Percentiles rank a stretch among this genome's conserved stretches.
These are phyloP conservation scores for Clavispora fructus DNA, from an alignment of 805 yeast species.

Conservation along the genomic window DNA sequence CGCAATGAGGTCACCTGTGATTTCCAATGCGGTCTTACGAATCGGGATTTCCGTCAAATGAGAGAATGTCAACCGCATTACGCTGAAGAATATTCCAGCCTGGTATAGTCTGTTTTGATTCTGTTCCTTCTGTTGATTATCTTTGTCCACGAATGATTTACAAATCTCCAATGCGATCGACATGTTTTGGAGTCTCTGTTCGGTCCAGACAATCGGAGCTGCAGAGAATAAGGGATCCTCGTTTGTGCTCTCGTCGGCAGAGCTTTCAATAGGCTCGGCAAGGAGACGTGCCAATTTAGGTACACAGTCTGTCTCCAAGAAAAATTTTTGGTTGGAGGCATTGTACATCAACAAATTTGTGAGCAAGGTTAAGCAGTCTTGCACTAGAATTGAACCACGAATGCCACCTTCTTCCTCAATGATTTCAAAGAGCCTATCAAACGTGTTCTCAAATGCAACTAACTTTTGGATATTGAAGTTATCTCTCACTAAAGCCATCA, in stretches of 20 bases:
- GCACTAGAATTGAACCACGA: conserved; percentile 83
- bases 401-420: conserved; percentile 85
- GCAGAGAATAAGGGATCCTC: conserved; percentile 10
- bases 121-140: conserved; percentile 53
- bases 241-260: conserved; percentile 14
- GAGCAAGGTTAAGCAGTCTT: conserved; percentile 77
- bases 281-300: conserved; percentile 59
- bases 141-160: conserved; percentile 64
- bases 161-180: conserved; percentile 67
- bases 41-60: conserved; percentile 58
- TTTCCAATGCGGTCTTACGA: conserved; percentile 62
- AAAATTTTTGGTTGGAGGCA: conserved; percentile 83
- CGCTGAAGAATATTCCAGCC: conserved; percentile 60
- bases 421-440: conserved; percentile 74
- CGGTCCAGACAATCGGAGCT: conserved; percentile 63
- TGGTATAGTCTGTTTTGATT: conserved; percentile 60
- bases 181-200: conserved; percentile 66
- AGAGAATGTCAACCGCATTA: conserved; percentile 67
- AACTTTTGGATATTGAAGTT: conserved; percentile 84
- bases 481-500: conserved; percentile 76
- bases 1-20: conserved; percentile 73
- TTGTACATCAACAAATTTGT: conserved; percentile 73
- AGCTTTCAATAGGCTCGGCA: conserved; percentile 51
- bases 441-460: conserved; percentile 91
- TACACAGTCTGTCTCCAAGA: conserved; percentile 78